phyloP scores from a whole-genome alignment of 768 basidiomycete species.

The Cystobasidium tubakii region DNA sequence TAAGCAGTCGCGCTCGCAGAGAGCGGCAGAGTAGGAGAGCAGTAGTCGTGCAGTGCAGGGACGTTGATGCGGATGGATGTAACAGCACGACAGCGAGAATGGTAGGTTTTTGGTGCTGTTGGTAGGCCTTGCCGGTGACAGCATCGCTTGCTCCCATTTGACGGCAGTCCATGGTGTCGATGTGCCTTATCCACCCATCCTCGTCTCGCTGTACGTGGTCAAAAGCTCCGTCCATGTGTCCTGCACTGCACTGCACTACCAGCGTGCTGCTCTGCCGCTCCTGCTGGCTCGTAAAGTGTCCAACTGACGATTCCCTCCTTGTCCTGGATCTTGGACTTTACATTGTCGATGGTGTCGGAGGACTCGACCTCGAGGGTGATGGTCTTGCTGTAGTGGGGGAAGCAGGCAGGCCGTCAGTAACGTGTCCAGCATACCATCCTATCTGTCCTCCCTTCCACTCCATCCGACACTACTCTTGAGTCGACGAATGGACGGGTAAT shows the following conservation, averaged over 20 bases:
- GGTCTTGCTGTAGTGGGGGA: constrained; percentile 62
- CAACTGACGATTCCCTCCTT: constrained; percentile 67
- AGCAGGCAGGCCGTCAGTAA: neutral
- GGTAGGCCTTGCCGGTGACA: too few species aligned
- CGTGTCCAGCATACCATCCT: neutral
- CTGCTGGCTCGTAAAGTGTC: too few species aligned
- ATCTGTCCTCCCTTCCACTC: neutral
- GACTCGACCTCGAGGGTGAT: constrained; percentile 72
- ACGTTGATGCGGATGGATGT: too few species aligned
- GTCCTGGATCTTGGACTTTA: constrained; percentile 90
- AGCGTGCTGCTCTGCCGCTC: too few species aligned
- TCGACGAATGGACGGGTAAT: neutral
- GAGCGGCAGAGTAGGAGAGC: neutral
- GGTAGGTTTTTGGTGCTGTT: too few species aligned
- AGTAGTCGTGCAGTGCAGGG: neutral
- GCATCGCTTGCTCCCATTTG: too few species aligned
- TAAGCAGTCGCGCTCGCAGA: neutral
- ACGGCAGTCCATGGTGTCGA: too few species aligned
- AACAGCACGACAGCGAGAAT: too few species aligned
- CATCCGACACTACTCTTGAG: too few species aligned
- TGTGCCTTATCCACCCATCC: too few species aligned
- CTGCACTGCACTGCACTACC: too few species aligned
- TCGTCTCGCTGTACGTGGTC: too few species aligned
- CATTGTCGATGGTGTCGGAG: constrained; percentile 86
- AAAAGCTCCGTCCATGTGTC: neutral